These are phyloP conservation scores for Pythium biforme DNA, from an alignment of 352 stramenopile genomes.

Conservation along the genomic window DNA sequence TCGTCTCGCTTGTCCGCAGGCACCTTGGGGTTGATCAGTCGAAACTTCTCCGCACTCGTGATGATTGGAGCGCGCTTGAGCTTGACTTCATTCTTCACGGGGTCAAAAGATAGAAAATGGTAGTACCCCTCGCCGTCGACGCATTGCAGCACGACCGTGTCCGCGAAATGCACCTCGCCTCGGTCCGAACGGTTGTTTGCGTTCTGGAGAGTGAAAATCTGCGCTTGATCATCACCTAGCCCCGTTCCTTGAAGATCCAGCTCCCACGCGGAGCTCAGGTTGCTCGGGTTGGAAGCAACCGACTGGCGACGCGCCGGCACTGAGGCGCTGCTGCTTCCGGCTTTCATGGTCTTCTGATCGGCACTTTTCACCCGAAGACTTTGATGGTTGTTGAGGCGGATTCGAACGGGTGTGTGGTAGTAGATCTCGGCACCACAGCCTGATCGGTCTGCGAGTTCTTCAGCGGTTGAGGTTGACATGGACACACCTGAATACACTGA, in stretches of 20 bases:
- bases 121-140: conserved; percentile 61
- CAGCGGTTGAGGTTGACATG: conserved; percentile 26
- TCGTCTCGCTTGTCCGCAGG: conserved; percentile 27
- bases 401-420: conserved; percentile 63
- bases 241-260: conserved; percentile 63
- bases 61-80: conserved; percentile 78
- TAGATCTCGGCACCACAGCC: conserved; percentile 69
- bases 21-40: conserved; percentile 58
- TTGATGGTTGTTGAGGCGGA: conserved; percentile 71
- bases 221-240: conserved; percentile 65
- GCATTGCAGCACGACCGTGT: conserved; percentile 78
- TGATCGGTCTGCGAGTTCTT: conserved; percentile 53
- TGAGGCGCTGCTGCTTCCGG: conserved; percentile 3
- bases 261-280: conserved; percentile 10
- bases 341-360: conserved; percentile 6
- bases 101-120: conserved; percentile 74
- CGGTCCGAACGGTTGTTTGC: conserved; percentile 65
- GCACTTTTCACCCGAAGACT: conserved; percentile 51
- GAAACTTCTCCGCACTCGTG: conserved; percentile 79
- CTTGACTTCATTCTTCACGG: conserved; percentile 48
- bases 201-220: conserved; percentile 82
- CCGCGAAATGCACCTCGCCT: conserved; percentile 68
- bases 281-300: conserved; percentile 5
- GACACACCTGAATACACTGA: conserved; percentile 18
- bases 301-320: conserved; percentile 15